Base-by-base conservation (phyloP, 305 asterid genomes). In the Fraxinus sp. region DNA sequence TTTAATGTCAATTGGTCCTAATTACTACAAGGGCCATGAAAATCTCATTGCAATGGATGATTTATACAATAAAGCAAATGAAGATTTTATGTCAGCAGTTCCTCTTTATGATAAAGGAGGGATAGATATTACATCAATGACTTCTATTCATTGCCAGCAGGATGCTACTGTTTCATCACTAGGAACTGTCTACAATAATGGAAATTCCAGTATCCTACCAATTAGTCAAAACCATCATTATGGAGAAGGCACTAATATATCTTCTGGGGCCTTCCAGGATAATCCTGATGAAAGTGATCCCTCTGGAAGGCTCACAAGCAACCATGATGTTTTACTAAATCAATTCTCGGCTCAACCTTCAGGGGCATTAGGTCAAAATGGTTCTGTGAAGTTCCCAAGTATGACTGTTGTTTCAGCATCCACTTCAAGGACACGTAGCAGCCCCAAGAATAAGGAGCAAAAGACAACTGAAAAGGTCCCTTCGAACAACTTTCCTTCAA, bases 401-500 rank as follows among this genome's bases (percentile, higher is more conserved):
- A 57, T 52, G 64, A 52, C 64, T 89, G 91, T 41, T 52, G 73
- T 72, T 80, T 20, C 88, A n/a, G 83, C 80, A 71, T 59, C 30
- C n/a, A 16, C 64, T n/a, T 52, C 64, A 52, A 52, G 64, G 24
- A 52, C 64, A 52, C 9, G 22, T 52, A 52, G 64, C 13, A 76
- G 74, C 22, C 74, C 81, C 64, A 90, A 86, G 87, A 81, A 62
- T 49, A 93, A 88, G 87, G 92, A 82, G 82, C 82, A 41, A 77
- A 91, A 89, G 88, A 22, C 86, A 9, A 83, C 80, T 41, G 86
- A 88, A 80, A 93, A 86, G 85, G 83, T 75, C 57, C 33, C 90
- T 1, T 77, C 90, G 2, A 90, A 84, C 84, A 91, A 87, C 86
- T 95, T 93, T 81, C 98, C 97, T 43, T 68, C 96, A 70, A 92